Evolutionary conservation across 1,284 basidiomycete genomes (phyloP).

Genomic region (Coniferiporia weirii): DNA sequence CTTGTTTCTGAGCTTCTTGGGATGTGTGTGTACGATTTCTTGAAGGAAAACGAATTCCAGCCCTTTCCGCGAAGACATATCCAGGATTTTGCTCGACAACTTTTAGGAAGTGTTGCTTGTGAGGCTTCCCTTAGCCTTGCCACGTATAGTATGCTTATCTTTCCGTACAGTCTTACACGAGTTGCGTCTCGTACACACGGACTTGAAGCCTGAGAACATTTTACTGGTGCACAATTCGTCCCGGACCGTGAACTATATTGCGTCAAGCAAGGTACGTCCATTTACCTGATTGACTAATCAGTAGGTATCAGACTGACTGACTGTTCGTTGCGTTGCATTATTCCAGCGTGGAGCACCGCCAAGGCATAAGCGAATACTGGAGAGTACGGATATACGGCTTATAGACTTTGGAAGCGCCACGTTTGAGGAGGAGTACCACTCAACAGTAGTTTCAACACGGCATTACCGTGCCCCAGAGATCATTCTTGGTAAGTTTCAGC

Average conservation of each 20-base stretch:
- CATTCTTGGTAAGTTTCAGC: conserved; percentile 73
- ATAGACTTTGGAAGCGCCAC: conserved; percentile 99
- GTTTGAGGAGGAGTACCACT: conserved; percentile 98
- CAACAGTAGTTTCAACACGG: conserved; percentile 93
- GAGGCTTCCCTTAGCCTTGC: conserved; percentile 28
- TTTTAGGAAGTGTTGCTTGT: conserved; percentile 94
- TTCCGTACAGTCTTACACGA: conserved; percentile 76
- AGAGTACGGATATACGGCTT: conserved; percentile 88
- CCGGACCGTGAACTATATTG: conserved; percentile 49
- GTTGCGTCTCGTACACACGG: conserved; percentile 91
- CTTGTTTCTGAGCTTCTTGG: conserved; percentile 95
- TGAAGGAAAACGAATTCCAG: conserved; percentile 96
- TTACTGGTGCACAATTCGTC: conserved; percentile 87
- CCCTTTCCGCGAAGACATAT: conserved; percentile 97
- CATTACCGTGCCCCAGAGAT: conserved; percentile 99
- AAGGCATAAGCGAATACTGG: conserved; percentile 69
- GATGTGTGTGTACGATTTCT: conserved; percentile 98
- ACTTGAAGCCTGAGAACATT: conserved; percentile 98
- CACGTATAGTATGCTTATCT: background rate
- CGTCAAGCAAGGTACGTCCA: conserved; percentile 50
- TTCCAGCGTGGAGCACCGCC: conserved; percentile 55
- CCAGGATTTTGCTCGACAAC: conserved; percentile 90
- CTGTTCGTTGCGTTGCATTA: conserved; percentile 2
- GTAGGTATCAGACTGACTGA: conserved; percentile 8
- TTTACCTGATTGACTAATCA: conserved; percentile 3